Evolutionary conservation across 225 moss, liverwort and hornwort species (phyloP).

Genomic region (Lunularia cruciata): DNA sequence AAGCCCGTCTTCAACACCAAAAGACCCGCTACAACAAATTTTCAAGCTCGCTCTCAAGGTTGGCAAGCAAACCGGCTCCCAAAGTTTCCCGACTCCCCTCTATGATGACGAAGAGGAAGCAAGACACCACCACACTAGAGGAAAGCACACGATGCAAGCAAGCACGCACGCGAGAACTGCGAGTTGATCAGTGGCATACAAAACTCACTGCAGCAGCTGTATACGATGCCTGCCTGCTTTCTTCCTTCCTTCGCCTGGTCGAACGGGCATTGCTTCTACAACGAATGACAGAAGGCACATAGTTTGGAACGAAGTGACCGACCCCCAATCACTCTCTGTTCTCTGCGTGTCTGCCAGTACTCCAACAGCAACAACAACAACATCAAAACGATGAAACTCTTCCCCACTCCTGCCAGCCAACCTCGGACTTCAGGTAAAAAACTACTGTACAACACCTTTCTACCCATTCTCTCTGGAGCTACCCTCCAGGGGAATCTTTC

Average conservation of each 20-base stretch:
- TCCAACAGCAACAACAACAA: neutral
- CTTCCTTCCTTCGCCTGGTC: neutral
- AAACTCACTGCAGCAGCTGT: neutral
- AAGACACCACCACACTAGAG: neutral
- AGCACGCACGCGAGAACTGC: neutral
- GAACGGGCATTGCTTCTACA: neutral
- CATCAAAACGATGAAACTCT: too few relatives aligned
- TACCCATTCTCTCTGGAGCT: neutral
- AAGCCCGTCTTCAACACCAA: neutral
- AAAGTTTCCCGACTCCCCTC: neutral
- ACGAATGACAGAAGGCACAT: conserved; percentile 2
- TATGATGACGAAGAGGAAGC: conserved; percentile 1
- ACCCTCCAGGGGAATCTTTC: neutral
- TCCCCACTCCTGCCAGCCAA: too few relatives aligned
- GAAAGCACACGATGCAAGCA: neutral
- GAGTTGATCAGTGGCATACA: neutral
- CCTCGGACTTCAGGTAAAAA: too few relatives aligned
- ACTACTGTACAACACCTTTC: too few relatives aligned
- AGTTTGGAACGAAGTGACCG: conserved; percentile 1
- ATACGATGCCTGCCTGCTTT: neutral
- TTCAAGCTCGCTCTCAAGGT: neutral
- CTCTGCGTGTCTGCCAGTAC: neutral
- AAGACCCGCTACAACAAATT: conserved; percentile 3
- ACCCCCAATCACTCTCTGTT: neutral
- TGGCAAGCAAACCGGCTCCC: neutral